Percentiles rank a stretch among this genome's conserved stretches.
Conservation (phyloP, 352 stramenopile species). For the Phytophthora aleatoria region DNA sequence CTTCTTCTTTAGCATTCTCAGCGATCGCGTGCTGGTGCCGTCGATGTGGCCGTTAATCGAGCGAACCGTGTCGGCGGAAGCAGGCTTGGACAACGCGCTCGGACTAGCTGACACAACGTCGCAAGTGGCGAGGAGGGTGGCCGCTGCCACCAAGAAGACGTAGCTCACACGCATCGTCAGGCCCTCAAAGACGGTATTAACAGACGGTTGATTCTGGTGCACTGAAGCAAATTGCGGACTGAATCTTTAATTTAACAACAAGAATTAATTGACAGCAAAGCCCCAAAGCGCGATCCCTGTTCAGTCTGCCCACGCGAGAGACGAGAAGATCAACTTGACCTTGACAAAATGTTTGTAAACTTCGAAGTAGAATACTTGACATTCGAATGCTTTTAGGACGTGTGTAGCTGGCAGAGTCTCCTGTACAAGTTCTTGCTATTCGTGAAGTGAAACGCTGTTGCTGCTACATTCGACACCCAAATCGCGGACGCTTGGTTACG, state of each 20-base stretch:
- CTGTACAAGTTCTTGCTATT: too few relatives aligned
- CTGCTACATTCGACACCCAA: too few relatives aligned
- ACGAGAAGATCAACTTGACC: neutral
- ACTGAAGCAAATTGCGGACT: slow-evolving; percentile 11
- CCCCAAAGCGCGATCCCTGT: neutral
- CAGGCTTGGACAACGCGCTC: neutral
- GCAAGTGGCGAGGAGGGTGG: slow-evolving; percentile 6
- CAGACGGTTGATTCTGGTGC: neutral
- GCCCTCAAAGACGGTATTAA: too few relatives aligned
- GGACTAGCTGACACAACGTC: slow-evolving; percentile 5
- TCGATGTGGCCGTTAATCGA: neutral
- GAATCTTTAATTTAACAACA: slow-evolving; percentile 18
- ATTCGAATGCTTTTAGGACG: too few relatives aligned
- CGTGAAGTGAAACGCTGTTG: too few relatives aligned
- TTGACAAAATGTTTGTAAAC: neutral
- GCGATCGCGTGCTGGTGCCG: neutral
- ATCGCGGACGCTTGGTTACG: too few relatives aligned
- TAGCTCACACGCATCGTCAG: slow-evolving; percentile 12
- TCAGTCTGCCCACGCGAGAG: neutral
- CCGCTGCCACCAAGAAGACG: slow-evolving; percentile 6
- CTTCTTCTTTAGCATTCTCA: slow-evolving; percentile 5
- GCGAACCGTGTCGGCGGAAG: neutral
- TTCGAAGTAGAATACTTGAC: too few relatives aligned
- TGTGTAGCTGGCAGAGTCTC: too few relatives aligned
- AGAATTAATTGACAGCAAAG: slow-evolving; percentile 14